Percentiles rank a stretch among this genome's conserved stretches.
Conservation (phyloP, 2,329 filamentous ascomycete genomes). For the Epicoccum sorghinum region DNA sequence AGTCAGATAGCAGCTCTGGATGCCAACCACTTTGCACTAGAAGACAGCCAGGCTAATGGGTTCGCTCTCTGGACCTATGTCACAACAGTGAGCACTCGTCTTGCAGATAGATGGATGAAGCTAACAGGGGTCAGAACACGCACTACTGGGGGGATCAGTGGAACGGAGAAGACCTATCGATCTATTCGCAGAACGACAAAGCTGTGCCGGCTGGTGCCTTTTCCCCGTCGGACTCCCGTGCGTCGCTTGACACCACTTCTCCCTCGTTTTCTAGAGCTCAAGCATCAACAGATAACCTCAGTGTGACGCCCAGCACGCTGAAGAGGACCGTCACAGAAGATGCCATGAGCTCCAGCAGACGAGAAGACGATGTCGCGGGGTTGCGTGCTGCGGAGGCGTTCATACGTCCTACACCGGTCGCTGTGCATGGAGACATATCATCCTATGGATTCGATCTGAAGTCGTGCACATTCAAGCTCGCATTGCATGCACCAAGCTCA, state of each 20-base stretch:
- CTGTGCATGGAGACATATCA: constrained; percentile 72
- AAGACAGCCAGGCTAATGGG: constrained; percentile 81
- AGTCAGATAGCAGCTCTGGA: constrained; percentile 93
- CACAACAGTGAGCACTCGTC: constrained; percentile 60
- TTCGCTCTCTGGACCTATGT: constrained; percentile 91
- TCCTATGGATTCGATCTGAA: constrained; percentile 82
- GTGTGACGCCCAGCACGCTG: constrained; percentile 76
- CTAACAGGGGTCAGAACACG: constrained; percentile 66
- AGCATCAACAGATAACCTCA: constrained; percentile 51
- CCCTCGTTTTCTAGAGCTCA: constrained; percentile 62
- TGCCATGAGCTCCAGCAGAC: constrained; percentile 46
- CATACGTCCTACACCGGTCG: constrained; percentile 81
- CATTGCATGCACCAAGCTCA: constrained; percentile 65
- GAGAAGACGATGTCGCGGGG: constrained; percentile 55
- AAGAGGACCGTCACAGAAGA: constrained; percentile 71
- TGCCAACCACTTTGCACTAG: constrained; percentile 91
- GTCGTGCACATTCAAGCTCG: constrained; percentile 76
- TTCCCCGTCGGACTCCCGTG: constrained; percentile 58
- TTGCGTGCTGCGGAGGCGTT: constrained; percentile 93
- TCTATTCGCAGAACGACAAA: constrained; percentile 84
- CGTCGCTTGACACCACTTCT: constrained; percentile 56
- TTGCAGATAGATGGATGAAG: not conserved
- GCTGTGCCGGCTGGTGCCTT: constrained; percentile 57
- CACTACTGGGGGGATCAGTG: constrained; percentile 91
- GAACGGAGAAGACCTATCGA: constrained; percentile 97